Evolutionary conservation across 306 rosid species (phyloP).

Genomic region (Acacia melanoxylon): DNA sequence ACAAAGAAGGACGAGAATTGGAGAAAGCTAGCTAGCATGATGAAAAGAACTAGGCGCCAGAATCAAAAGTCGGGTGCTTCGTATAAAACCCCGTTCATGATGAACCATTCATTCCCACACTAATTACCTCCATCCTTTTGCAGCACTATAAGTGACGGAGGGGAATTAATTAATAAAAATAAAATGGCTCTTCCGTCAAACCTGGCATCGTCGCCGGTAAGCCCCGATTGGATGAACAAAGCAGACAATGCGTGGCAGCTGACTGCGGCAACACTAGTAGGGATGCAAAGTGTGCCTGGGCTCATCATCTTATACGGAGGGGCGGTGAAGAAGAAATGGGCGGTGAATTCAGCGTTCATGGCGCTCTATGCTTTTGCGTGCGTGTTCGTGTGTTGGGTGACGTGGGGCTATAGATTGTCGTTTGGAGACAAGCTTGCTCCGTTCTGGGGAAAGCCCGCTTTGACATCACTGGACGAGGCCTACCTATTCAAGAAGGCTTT

Average conservation of each 20-base stretch:
- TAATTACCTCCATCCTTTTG: too few species aligned
- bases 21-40: conserved; percentile 2
- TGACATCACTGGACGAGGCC: conserved; percentile 25
- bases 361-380: conserved; percentile 52
- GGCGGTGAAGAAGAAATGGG: conserved; percentile 62
- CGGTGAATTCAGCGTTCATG: conserved; percentile 58
- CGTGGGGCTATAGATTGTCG: conserved; percentile 47
- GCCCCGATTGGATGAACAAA: conserved; percentile 49
- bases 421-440: conserved; percentile 41
- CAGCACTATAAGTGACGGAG: too few species aligned
- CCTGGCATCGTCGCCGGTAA: neutral
- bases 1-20: neutral
- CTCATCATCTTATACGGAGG: conserved; percentile 51
- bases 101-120: conserved; percentile 1
- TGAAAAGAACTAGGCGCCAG: conserved; percentile 12
- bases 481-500: conserved; percentile 36
- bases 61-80: neutral
- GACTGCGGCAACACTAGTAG: conserved; percentile 41
- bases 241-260: conserved; percentile 59
- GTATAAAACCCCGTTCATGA: conserved; percentile 9
- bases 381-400: conserved; percentile 47
- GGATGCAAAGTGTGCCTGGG: conserved; percentile 46
- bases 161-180: too few species aligned
- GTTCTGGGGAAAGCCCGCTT: conserved; percentile 41
- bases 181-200: conserved; percentile 30